These are phyloP conservation scores for Ophiostoma tasmaniense DNA, from an alignment of 2,329 filamentous ascomycete genomes.

Conservation along the genomic window DNA sequence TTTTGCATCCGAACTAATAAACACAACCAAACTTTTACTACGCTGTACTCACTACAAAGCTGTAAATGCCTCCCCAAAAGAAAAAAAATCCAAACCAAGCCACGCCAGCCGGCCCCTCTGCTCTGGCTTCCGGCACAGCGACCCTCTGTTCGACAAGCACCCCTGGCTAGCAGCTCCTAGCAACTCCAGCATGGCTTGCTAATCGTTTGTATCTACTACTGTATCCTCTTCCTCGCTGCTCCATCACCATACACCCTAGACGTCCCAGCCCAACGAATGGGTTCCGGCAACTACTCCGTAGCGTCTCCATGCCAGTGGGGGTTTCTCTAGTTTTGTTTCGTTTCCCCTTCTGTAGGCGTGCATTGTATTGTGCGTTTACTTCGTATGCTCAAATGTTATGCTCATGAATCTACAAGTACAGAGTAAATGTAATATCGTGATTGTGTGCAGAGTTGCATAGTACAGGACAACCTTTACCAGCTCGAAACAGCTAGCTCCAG, in stretches of 20 bases:
- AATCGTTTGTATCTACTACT: no score
- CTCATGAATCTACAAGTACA: no score
- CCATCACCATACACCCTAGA: conserved; percentile 1
- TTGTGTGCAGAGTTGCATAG: no score
- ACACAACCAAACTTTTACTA: no score
- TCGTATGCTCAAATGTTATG: no score
- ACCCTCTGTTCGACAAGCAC: not conserved
- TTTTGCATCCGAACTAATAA: no score
- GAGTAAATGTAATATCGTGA: not conserved
- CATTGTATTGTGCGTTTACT: no score
- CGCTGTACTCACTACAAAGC: no score
- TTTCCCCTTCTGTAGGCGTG: not conserved
- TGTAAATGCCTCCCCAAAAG: not conserved
- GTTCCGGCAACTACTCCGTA: conserved; percentile 18
- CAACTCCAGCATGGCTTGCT: not conserved
- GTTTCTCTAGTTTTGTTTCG: not conserved
- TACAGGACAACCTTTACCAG: no score
- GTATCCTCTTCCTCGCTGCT: conserved; percentile 7
- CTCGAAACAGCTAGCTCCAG: not conserved
- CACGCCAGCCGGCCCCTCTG: conserved; percentile 12
- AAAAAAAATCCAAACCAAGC: not conserved
- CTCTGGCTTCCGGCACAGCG: conserved; percentile 11
- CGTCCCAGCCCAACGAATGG: conserved; percentile 19
- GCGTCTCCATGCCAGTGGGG: conserved; percentile 11
- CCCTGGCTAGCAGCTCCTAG: not conserved